These are phyloP conservation scores for Quercus bicolor DNA, from an alignment of 306 rosid genomes.

Conservation along the genomic window DNA sequence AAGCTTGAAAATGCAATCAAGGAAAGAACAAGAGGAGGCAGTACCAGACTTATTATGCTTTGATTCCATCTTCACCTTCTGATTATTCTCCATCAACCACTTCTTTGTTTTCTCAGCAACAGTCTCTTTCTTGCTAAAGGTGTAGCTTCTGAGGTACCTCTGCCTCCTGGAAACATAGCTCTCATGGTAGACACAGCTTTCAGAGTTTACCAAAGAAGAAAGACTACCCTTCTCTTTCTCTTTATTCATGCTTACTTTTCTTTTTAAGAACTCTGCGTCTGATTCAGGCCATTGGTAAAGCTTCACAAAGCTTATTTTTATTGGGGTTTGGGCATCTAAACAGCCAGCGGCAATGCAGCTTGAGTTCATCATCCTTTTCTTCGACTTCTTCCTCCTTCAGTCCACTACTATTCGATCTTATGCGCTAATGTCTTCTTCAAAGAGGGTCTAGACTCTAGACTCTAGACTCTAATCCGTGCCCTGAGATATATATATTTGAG, in stretches of 20 bases:
- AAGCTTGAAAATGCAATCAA: background rate
- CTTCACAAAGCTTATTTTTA: background rate
- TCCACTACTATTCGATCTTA: background rate
- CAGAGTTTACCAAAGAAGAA: background rate
- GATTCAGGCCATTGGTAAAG: background rate
- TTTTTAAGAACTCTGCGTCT: slow-evolving; percentile 2
- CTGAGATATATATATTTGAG: no score
- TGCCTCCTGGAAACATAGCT: slow-evolving; percentile 8
- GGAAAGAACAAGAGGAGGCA: background rate
- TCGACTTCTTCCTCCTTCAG: background rate
- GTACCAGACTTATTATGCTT: background rate
- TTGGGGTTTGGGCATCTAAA: background rate
- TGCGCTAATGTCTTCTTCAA: no score
- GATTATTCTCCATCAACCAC: background rate
- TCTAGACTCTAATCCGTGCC: no score
- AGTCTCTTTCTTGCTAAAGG: background rate
- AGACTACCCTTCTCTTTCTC: background rate
- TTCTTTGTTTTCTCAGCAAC: background rate
- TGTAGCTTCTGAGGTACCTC: background rate
- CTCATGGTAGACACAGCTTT: background rate
- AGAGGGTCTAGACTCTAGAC: no score
- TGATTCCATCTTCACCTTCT: no score
- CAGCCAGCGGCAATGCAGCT: background rate
- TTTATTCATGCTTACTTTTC: background rate
- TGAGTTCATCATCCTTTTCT: background rate